Conservation (phyloP, 2,329 filamentous ascomycete genomes). For the Periconia macrospinosa region DNA sequence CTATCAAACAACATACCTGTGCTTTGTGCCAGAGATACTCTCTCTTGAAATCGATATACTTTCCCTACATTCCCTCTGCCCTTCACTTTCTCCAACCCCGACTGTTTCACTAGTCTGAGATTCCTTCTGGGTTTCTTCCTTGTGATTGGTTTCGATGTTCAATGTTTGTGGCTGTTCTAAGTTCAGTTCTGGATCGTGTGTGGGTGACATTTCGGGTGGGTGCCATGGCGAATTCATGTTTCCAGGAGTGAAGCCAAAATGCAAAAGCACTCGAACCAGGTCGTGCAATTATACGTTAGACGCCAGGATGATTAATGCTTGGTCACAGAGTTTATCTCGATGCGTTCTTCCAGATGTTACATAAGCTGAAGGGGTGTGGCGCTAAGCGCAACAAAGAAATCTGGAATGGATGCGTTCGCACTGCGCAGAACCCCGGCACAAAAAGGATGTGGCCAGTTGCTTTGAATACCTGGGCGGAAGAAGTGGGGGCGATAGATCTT, state of each 20-base stretch:
- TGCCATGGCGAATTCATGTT: background rate
- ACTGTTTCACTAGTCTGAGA: no score
- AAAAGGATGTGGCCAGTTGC: no score
- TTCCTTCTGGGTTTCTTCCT: constrained; percentile 1
- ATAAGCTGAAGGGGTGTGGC: background rate
- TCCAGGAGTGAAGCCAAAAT: background rate
- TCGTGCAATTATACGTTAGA: no score
- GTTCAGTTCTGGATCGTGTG: background rate
- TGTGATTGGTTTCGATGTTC: constrained; percentile 4
- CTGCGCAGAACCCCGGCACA: background rate
- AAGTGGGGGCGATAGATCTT: no score
- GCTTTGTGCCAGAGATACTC: no score
- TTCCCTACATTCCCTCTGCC: constrained; percentile 9
- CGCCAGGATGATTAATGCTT: no score
- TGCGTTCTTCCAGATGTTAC: background rate
- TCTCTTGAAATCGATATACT: constrained; percentile 1
- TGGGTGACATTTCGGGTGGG: background rate
- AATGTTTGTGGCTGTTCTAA: constrained; percentile 11
- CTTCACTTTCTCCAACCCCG: background rate
- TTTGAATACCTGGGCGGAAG: no score
- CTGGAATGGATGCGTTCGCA: background rate
- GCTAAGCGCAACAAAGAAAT: background rate
- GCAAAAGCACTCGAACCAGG: no score
- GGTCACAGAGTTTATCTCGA: background rate
- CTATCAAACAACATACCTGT: no score